phyloP scores from a whole-genome alignment of 805 yeast genomes.

The Jamesozyma rosinii region DNA sequence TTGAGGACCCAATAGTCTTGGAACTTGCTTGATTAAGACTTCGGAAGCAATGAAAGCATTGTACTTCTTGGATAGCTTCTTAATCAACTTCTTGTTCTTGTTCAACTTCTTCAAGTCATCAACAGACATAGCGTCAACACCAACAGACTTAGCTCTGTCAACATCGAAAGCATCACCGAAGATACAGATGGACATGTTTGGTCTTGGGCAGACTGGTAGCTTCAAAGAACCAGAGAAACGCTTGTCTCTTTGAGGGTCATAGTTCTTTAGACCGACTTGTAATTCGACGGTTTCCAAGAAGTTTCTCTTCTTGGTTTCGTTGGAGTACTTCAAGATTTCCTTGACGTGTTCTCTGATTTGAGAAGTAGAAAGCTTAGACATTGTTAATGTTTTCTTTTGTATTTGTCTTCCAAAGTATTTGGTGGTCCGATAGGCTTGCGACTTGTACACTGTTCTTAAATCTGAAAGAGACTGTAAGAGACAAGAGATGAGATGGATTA shows the following conservation, averaged over 20 bases:
- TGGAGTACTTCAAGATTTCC: slow-evolving; percentile 81
- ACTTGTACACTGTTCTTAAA: slow-evolving; percentile 22
- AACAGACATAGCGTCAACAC: slow-evolving; percentile 99
- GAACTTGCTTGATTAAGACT: slow-evolving; percentile 98
- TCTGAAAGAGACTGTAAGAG: neutral
- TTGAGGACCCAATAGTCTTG: slow-evolving; percentile 99
- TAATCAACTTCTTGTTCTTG: slow-evolving; percentile 99
- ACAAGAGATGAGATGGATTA: neutral
- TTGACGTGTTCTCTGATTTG: slow-evolving; percentile 96
- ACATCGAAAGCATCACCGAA: slow-evolving; percentile 99
- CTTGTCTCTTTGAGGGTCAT: slow-evolving; percentile 99
- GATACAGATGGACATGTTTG: slow-evolving; percentile 99
- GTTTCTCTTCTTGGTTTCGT: slow-evolving; percentile 98
- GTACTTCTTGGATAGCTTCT: slow-evolving; percentile 99
- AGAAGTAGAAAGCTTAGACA: slow-evolving; percentile 85
- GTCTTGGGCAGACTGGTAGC: slow-evolving; percentile 99
- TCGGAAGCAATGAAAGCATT: slow-evolving; percentile 99
- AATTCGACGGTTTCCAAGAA: slow-evolving; percentile 99
- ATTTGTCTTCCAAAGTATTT: slow-evolving; percentile 67
- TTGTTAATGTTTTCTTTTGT: slow-evolving; percentile 26
- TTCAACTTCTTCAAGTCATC: slow-evolving; percentile 99
- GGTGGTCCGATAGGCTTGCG: slow-evolving; percentile 48
- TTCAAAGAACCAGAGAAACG: slow-evolving; percentile 99
- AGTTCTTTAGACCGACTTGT: slow-evolving; percentile 99
- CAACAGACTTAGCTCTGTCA: slow-evolving; percentile 99